Percentiles rank a stretch among this genome's conserved stretches.
These are phyloP conservation scores for Diplosphaera chodatii DNA, from an alignment of 139 green algal species.

Conservation along the genomic window DNA sequence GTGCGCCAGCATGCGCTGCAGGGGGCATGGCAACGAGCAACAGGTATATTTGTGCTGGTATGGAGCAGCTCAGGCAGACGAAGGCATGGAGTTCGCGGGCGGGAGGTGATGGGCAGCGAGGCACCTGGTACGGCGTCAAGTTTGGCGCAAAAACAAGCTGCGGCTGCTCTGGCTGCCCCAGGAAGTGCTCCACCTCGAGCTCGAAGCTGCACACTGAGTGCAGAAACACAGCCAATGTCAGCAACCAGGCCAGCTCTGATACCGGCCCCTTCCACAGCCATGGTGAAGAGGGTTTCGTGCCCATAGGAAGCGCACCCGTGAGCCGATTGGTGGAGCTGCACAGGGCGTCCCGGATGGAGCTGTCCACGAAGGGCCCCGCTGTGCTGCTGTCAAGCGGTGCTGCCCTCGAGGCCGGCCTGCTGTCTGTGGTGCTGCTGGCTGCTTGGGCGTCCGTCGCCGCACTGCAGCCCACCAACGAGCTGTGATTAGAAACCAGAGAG, in stretches of 20 bases:
- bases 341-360: neutral
- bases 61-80: too few relatives aligned
- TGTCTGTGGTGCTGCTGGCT: too few relatives aligned
- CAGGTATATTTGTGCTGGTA: too few relatives aligned
- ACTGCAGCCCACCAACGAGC: too few relatives aligned
- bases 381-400: neutral
- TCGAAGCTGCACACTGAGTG: conserved; percentile 33
- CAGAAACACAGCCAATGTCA: neutral
- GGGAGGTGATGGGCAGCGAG: neutral
- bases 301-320: neutral
- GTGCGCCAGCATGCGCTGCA: conserved; percentile 38
- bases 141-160: conserved; percentile 21
- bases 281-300: too few relatives aligned
- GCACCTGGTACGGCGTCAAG: conserved; percentile 36
- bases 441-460: too few relatives aligned
- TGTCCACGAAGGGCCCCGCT: neutral
- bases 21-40: too few relatives aligned
- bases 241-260: neutral
- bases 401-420: neutral
- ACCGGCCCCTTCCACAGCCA: too few relatives aligned
- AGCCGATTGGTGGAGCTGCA: neutral
- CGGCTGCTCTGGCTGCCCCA: conserved; percentile 8
- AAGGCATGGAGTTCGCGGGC: neutral
- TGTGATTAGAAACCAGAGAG: too few relatives aligned
- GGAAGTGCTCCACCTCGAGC: conserved; percentile 32